Evolutionary conservation across 352 stramenopile genomes (phyloP), one percentile per base, ranked within the genome.

Genomic region (Hyaloperonospora brassicae): DNA sequence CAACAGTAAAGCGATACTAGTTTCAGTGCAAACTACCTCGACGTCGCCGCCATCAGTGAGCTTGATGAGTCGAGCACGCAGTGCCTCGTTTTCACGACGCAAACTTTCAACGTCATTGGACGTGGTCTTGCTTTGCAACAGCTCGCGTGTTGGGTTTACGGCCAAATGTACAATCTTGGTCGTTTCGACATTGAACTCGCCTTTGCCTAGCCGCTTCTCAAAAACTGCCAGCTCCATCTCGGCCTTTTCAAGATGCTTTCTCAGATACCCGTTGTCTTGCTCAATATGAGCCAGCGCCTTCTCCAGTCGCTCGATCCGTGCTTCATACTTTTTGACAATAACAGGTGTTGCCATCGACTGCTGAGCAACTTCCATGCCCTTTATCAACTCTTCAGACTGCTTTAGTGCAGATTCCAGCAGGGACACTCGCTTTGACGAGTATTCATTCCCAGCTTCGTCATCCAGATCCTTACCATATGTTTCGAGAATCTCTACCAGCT

Each of bases 141-240:
- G 52, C 46, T 90, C 77, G 13, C 70, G 71, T 22, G 82, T 87
- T n/a, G 84, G 84, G 31, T 94, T 94, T 12, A 91, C 64, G n/a
- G 82, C 65, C 31, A 93, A 60, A 59, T 95, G 85, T 9, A 95
- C 70, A n/a, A 95, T 84, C 57, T 95, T 95, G 24, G 82, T 93
- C 14, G 73, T 90, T 36, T 83, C 67, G 8, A 74, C 55, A 47
- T 95, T 93, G 56, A 86, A 89, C 44, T 91, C 81, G 34, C 83
- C 84, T 47, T 69, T 63, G 22, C 78, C 84, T 17, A 92, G 62
- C 2, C 82, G 76, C 34, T 85, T 86, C 55, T 95, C 82, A 34
- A 86, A 73, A 21, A 78, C 54, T 1, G 68, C 73, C 8, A 85
- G 67, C 40, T 89, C 72, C 52, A 70, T 75, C 55, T 92, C 77